Evolutionary conservation across 2,329 filamentous ascomycete genomes (phyloP).

Genomic region (Fusarium redolens): DNA sequence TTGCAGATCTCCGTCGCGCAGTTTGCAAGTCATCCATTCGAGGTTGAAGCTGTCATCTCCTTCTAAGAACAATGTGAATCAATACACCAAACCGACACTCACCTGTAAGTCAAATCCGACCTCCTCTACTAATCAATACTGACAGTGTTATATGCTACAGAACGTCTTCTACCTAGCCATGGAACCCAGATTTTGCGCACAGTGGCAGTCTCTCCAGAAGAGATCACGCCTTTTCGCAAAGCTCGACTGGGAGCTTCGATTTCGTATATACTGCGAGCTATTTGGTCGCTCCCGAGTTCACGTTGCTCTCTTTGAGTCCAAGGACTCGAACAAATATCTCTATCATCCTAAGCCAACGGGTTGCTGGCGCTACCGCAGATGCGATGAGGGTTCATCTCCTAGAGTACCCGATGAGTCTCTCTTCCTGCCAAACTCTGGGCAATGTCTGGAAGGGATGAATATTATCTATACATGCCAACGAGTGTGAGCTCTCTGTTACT

Average conservation of each 20-base stretch:
- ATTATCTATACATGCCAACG: background rate
- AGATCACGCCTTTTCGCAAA: background rate
- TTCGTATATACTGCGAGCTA: no score
- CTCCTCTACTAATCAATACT: background rate
- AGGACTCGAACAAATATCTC: background rate
- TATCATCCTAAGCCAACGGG: background rate
- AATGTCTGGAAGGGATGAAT: background rate
- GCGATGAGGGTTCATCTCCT: no score
- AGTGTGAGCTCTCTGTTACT: background rate
- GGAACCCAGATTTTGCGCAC: background rate
- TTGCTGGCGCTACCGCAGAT: background rate
- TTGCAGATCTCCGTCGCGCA: background rate
- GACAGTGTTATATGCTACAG: fast-evolving
- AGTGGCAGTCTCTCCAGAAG: background rate
- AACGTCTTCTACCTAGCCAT: background rate
- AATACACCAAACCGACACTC: background rate
- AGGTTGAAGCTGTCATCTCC: background rate
- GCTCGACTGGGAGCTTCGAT: background rate
- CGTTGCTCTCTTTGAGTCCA: background rate
- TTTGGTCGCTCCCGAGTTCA: background rate
- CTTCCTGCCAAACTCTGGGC: no score
- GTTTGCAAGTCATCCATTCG: background rate
- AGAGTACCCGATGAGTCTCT: background rate
- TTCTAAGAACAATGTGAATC: background rate
- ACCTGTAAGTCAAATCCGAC: background rate